Evolutionary conservation across 495 filamentous ascomycete genomes (phyloP), one percentile per base, ranked within the genome.

Genomic region (Viridothelium virens): DNA sequence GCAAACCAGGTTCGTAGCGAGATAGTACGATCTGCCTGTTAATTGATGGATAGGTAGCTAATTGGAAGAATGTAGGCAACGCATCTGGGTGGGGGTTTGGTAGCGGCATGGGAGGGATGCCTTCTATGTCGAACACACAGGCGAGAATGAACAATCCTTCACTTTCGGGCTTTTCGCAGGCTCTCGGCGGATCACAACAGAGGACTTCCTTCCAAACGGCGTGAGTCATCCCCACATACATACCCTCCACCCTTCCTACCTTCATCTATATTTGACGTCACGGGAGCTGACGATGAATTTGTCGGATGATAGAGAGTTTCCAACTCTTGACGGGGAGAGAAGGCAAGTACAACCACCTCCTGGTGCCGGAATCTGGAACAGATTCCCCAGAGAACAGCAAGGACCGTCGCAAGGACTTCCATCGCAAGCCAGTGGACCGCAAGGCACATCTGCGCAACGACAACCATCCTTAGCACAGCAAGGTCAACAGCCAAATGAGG

Each of bases 71-170:
- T 69, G 63, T 80, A 82, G 87, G 84, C 69, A 89, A 84, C 75
- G 86, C 81, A 74, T 79, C 85, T 65, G 86, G 84, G 70, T 92
- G 90, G 90, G 86, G 85, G 34, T 91, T 91, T 78, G 87, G 86
- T n/a, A 38, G 16, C 14, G 37, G 33, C 18, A 59, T 61, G 50
- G 64, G 38, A 38, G 64, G 64, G 16, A 53, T 53, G 5, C 64
- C 47, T 11, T 11, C 47, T 7, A 33, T 66, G 16, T 61, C 64
- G 31, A 41, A 41, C 53, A 11, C 47, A 39, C 38, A 41, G 5
- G 31, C 47, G 25, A 33, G 64, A 47, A 47, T 47, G 37, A 66
- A 41, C 48, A 66, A 66, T 25, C 16, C 34, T 5, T 33, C 64
- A 16, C 25, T 61, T 41, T 59, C 50, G 12, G 31, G 48, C 64